A percentile compares a stretch with the other conserved stretches of the same genome.
Conservation (phyloP, 257 asterid genomes). For the Datura wrightii region DNA sequence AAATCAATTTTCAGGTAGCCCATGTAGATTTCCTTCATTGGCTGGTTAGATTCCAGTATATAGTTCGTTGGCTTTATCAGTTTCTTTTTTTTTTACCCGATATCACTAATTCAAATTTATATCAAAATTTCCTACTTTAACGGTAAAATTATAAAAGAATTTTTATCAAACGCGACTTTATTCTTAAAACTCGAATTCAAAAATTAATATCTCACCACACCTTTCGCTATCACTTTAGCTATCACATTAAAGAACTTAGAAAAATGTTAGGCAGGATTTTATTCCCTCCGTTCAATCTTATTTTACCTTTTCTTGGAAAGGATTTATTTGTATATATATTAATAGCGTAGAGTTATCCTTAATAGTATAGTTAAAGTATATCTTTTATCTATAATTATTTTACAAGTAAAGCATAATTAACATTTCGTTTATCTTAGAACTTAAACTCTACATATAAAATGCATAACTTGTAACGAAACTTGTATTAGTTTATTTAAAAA, state of each 20-base stretch:
- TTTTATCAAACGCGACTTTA: background rate
- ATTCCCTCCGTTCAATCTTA: background rate
- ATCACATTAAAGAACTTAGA: background rate
- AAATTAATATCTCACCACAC: background rate
- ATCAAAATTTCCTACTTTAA: background rate
- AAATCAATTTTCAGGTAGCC: background rate
- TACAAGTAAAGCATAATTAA: background rate
- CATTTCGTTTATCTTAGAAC: background rate
- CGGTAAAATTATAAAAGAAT: background rate
- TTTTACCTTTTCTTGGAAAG: background rate
- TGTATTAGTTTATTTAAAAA: background rate
- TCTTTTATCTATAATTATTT: background rate
- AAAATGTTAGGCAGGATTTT: background rate
- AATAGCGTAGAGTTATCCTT: background rate
- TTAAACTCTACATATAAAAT: background rate
- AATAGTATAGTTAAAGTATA: background rate
- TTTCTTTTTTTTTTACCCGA: background rate
- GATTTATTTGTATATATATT: background rate
- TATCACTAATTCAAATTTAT: background rate
- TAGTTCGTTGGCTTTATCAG: background rate
- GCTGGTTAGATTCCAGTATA: conserved; percentile 27
- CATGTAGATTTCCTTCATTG: background rate
- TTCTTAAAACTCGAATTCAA: background rate
- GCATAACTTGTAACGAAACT: background rate
- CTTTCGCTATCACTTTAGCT: background rate